phyloP scores from a whole-genome alignment of 2,329 filamentous ascomycete genomes.

The Cladosporium sp. region DNA sequence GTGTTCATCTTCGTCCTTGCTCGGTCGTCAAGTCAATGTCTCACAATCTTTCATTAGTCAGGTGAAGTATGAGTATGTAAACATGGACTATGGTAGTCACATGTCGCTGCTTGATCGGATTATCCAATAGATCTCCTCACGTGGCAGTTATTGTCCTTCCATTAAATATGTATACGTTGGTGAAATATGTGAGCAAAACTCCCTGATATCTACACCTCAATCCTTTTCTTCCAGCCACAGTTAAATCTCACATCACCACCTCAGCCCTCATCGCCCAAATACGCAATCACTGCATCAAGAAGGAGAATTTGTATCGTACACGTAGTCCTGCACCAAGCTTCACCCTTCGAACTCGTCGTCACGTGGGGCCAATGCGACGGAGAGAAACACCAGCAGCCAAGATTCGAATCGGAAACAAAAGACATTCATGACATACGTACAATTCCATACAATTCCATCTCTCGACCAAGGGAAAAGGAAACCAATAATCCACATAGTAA shows the following conservation, averaged over 20 bases:
- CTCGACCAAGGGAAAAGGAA: background rate
- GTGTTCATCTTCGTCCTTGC: too few species aligned
- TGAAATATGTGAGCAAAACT: background rate
- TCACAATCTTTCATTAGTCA: too few species aligned
- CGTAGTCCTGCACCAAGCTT: background rate
- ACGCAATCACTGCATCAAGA: background rate
- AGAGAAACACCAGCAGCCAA: background rate
- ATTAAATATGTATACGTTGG: background rate
- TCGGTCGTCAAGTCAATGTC: too few species aligned
- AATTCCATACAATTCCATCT: background rate
- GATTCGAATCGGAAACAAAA: background rate
- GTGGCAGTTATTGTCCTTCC: background rate
- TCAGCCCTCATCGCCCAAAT: too few species aligned
- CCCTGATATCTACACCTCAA: background rate
- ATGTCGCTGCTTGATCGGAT: too few species aligned
- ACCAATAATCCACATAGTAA: background rate
- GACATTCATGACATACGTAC: conserved; percentile 1
- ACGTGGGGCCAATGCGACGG: background rate
- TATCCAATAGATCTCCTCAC: background rate
- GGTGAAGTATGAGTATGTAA: too few species aligned
- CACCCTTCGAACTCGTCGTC: background rate
- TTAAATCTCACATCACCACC: background rate
- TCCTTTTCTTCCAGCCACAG: background rate
- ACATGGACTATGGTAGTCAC: too few species aligned
- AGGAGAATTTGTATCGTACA: background rate